Conservation (phyloP, 169 alveolate genomes). For the Cyclospora cayetanensis region DNA sequence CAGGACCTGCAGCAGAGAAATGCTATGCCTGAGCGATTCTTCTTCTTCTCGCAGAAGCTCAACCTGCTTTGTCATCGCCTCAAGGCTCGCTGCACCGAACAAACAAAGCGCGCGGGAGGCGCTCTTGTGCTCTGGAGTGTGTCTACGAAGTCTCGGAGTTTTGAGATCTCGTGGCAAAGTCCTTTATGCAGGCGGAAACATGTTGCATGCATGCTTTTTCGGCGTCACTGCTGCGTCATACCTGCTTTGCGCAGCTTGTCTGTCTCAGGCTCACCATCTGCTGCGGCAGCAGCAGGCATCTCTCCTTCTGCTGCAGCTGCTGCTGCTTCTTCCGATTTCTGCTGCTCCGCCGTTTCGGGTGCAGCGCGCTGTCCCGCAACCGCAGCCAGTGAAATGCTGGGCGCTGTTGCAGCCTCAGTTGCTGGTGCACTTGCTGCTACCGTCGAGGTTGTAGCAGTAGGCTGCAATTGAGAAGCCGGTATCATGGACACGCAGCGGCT, state of each 20-base stretch:
- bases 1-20: slow-evolving; percentile 14
- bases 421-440: slow-evolving; percentile 36
- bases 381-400: slow-evolving; percentile 22
- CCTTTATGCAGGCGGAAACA: background rate
- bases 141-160: background rate
- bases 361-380: background rate
- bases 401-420: background rate
- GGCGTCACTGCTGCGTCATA: background rate
- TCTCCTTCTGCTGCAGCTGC: background rate
- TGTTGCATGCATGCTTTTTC: background rate
- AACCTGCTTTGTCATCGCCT: slow-evolving; percentile 62
- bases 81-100: slow-evolving; percentile 41
- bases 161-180: no score
- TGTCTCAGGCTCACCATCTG: background rate
- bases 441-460: background rate
- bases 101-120: no score
- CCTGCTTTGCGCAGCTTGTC: slow-evolving; percentile 4
- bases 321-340: background rate
- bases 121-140: background rate
- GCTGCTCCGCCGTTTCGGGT: background rate
- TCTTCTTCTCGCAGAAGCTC: slow-evolving; percentile 65
- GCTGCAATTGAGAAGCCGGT: slow-evolving; percentile 65
- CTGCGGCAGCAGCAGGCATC: background rate
- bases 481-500: slow-evolving; percentile 89
- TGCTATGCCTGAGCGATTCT: slow-evolving; percentile 6